Evolutionary conservation across 306 rosid genomes (phyloP).

Genomic region (Prunus armeniaca): DNA sequence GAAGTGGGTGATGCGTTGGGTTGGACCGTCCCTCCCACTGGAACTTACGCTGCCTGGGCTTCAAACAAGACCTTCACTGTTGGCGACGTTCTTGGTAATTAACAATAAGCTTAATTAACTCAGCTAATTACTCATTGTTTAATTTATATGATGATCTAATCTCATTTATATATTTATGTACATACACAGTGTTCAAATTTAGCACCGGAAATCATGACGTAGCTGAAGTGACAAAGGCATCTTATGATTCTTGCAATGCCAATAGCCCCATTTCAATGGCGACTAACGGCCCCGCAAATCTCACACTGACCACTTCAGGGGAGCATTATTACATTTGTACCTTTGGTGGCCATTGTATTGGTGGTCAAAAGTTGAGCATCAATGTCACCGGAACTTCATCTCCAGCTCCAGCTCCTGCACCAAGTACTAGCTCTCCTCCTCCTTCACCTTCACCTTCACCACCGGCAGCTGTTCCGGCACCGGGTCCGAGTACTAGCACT

Average conservation of each 20-base stretch:
- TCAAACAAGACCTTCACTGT: slow-evolving; percentile 39
- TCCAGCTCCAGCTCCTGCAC: slow-evolving; percentile 51
- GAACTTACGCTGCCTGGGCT: slow-evolving; percentile 53
- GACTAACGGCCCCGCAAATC: slow-evolving; percentile 32
- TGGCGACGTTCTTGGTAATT: slow-evolving; percentile 60
- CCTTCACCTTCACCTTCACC: slow-evolving; percentile 27
- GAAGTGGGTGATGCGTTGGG: slow-evolving; percentile 57
- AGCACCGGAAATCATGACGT: slow-evolving; percentile 38
- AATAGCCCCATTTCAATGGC: slow-evolving; percentile 2
- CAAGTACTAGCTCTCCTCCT: slow-evolving; percentile 16
- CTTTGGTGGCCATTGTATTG: slow-evolving; percentile 33
- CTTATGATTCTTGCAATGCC: slow-evolving; percentile 40
- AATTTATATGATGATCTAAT: not conserved
- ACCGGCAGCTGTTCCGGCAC: slow-evolving; percentile 9
- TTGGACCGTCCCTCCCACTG: slow-evolving; percentile 51
- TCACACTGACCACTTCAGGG: slow-evolving; percentile 40
- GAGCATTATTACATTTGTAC: slow-evolving; percentile 57
- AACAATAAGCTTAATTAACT: not conserved
- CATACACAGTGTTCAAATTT: slow-evolving; percentile 49
- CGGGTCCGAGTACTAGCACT: slow-evolving; percentile 6
- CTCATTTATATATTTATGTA: not conserved
- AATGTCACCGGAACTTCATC: slow-evolving; percentile 43
- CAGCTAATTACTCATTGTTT: not conserved
- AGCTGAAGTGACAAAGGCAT: slow-evolving; percentile 51
- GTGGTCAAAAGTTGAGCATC: slow-evolving; percentile 56